Evolutionary conservation across 331 rosid species (phyloP).

Genomic region (Quercus phellos): DNA sequence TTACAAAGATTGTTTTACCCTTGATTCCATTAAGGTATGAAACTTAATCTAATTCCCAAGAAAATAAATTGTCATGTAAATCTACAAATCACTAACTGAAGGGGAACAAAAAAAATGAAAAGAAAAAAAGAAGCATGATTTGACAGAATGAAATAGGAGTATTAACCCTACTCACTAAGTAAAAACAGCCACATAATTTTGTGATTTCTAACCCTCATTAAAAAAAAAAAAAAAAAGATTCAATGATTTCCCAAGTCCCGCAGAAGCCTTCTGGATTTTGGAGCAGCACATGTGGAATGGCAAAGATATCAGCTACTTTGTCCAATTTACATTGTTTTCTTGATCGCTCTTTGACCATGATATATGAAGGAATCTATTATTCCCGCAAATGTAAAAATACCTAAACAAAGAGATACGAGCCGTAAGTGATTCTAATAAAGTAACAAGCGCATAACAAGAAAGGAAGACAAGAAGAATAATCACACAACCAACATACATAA

Average conservation of each 20-base stretch:
- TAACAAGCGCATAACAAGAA: too few relatives aligned
- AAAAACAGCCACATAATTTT: slow-evolving; percentile 1
- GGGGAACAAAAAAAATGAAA: not conserved
- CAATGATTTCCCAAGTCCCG: slow-evolving; percentile 5
- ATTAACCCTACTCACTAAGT: slow-evolving; percentile 5
- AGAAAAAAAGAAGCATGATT: not conserved
- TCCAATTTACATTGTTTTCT: slow-evolving; percentile 68
- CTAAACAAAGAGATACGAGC: slow-evolving; percentile 22
- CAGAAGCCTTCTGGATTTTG: slow-evolving; percentile 9
- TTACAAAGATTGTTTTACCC: not conserved
- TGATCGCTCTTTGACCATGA: slow-evolving; percentile 64
- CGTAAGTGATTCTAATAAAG: too few relatives aligned
- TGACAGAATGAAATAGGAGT: not conserved
- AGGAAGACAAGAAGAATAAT: not conserved
- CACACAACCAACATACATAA: not conserved
- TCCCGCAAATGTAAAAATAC: slow-evolving; percentile 78
- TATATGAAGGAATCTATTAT: slow-evolving; percentile 72
- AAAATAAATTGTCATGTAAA: not conserved
- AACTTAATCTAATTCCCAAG: not conserved
- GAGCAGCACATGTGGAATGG: not conserved
- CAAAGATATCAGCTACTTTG: slow-evolving; percentile 34
- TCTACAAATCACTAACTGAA: not conserved
- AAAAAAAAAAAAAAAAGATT: not conserved
- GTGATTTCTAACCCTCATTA: not conserved
- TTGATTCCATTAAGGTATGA: not conserved